Evolutionary conservation across 805 yeast species (phyloP), one percentile per base, ranked within the genome.

Genomic region (Monosporozyma aquatica): DNA sequence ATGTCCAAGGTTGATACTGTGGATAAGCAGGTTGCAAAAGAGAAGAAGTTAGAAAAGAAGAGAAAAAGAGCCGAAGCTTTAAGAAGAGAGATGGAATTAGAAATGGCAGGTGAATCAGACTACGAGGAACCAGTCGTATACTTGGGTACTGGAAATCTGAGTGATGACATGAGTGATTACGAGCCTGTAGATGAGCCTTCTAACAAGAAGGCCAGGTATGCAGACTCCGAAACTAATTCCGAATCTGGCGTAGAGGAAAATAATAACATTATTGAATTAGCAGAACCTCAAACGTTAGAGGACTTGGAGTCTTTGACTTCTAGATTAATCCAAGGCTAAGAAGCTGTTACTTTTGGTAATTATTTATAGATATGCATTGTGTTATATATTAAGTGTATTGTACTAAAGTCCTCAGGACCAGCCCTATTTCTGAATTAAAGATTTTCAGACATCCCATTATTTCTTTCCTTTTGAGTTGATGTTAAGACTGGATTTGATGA

Each of bases 291-390:
- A 55, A 83, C 95, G 14, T 69, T 92, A 60, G 96, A 87, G 62
- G 98, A 92, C 58, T 73, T 92, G 63, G 98, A 92, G 69, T 87
- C 94, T 39, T 74, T 86, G 67, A 80, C 95, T 2, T 73, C 72
- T 20, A 69, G 63, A 53, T 61, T 73, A 39, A 53, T 71, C 18
- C 44, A 45, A 29, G 34, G 33, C n/a, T 45, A 30, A 37, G 8
- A 4, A 9, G 18, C 6, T 20, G 10, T 20, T 13, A 18, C 15
- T 37, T 11, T 26, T 9, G 7, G 17, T 23, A 11, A 18, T 10
- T 9, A 24, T 25, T 25, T 24, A 37, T 37, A 37, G 32, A 37
- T 24, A 26, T 15, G 43, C 39, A 40, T 35, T 25, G 15, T n/a
- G n/a, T n/a, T n/a, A n/a, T 33, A 17, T 23, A 25, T 24, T 21